phyloP scores from a whole-genome alignment of 495 filamentous ascomycete genomes.

The Lasiosphaeria miniovina region DNA sequence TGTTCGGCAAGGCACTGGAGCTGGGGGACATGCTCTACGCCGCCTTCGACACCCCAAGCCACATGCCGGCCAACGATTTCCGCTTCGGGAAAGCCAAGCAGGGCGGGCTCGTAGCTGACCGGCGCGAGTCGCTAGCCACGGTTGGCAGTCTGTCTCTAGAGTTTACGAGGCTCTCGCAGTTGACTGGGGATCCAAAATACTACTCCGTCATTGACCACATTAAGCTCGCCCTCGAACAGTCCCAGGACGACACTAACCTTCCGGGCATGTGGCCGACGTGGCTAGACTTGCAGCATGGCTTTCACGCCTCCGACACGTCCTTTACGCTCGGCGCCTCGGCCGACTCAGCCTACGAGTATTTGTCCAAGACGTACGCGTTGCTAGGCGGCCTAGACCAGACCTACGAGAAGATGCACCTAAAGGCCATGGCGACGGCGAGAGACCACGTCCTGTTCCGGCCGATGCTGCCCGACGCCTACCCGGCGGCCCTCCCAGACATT shows the following conservation, averaged over 20 bases:
- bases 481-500: constrained; percentile 52
- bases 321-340: constrained; percentile 71
- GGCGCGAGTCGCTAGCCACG: constrained; percentile 53
- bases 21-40: constrained; percentile 79
- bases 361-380: constrained; percentile 65
- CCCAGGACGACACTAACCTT: constrained; percentile 63
- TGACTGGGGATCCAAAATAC: constrained; percentile 77
- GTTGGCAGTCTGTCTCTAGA: constrained; percentile 77
- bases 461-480: constrained; percentile 48
- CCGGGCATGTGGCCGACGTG: constrained; percentile 80
- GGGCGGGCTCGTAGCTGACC: constrained; percentile 52
- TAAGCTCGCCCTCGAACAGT: constrained; percentile 65
- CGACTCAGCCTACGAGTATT: constrained; percentile 86
- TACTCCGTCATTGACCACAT: constrained; percentile 81
- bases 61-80: constrained; percentile 77
- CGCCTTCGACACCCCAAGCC: constrained; percentile 85
- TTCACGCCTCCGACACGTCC: constrained; percentile 27
- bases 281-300: constrained; percentile 52
- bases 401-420: constrained; percentile 44
- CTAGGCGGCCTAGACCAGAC: constrained; percentile 38
- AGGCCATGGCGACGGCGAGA: constrained; percentile 59
- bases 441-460: constrained; percentile 68
- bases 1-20: constrained; percentile 77
- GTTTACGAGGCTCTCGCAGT: constrained; percentile 79
- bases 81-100: constrained; percentile 50